Evolutionary conservation across 2,329 filamentous ascomycete species (phyloP).

Genomic region (Microsporum audouinii): DNA sequence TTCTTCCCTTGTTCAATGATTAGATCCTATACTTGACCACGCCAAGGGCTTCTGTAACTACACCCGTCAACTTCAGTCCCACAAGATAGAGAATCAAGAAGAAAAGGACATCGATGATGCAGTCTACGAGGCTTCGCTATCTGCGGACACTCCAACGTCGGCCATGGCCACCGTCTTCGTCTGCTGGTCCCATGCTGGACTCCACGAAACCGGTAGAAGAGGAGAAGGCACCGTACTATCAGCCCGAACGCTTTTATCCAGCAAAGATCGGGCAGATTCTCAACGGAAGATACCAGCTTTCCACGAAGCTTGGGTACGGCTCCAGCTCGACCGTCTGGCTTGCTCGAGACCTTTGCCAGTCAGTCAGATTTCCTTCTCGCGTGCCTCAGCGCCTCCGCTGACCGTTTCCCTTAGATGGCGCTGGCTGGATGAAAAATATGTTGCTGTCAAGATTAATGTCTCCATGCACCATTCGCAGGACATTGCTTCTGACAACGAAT

Average conservation of each 20-base stretch:
- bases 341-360: slow-evolving; percentile 14
- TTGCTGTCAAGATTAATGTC: neutral
- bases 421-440: neutral
- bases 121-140: too few relatives aligned
- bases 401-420: neutral
- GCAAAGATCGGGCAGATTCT: neutral
- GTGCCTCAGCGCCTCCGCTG: too few relatives aligned
- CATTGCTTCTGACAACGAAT: neutral
- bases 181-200: neutral
- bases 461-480: neutral
- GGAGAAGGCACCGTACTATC: neutral
- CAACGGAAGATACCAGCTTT: slow-evolving; percentile 14
- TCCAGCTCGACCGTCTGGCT: slow-evolving; percentile 36
- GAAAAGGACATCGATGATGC: too few relatives aligned
- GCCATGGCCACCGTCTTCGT: neutral
- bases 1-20: too few relatives aligned
- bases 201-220: neutral
- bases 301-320: slow-evolving; percentile 35
- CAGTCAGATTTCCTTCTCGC: too few relatives aligned
- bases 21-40: too few relatives aligned
- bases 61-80: too few relatives aligned
- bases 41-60: too few relatives aligned
- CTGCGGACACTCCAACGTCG: neutral
- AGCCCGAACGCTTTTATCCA: neutral
- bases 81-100: too few relatives aligned